phyloP scores from a whole-genome alignment of 2,329 filamentous ascomycete genomes.

The Neofusicoccum kwambonambiense region DNA sequence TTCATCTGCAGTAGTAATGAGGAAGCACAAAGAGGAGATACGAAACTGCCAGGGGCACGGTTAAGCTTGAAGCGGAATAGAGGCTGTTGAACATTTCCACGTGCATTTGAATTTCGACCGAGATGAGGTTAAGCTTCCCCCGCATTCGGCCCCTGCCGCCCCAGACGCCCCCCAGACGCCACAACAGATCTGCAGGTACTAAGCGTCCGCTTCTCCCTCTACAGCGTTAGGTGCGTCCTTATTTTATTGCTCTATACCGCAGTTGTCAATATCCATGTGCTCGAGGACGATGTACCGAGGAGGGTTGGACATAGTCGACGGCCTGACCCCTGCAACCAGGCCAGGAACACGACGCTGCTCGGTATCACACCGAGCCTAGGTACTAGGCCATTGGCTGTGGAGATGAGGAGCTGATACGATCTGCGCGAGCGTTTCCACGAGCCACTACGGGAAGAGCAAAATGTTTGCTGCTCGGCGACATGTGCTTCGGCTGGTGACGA shows the following conservation, averaged over 20 bases:
- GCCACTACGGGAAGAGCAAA: background rate
- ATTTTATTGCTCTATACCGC: background rate
- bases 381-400: background rate
- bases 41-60: background rate
- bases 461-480: background rate
- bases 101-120: background rate
- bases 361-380: background rate
- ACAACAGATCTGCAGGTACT: background rate
- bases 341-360: background rate
- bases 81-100: background rate
- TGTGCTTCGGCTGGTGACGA: background rate
- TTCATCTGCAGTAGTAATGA: background rate
- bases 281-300: background rate
- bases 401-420: conserved; percentile 1
- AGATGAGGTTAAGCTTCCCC: conserved; percentile 7
- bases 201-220: background rate
- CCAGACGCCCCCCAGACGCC: conserved; percentile 1
- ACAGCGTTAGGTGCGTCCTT: background rate
- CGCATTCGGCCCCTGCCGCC: background rate
- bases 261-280: background rate
- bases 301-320: background rate
- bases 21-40: background rate
- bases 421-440: background rate
- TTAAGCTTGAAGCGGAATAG: conserved; percentile 9
- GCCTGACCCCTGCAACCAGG: background rate